Evolutionary conservation across 2,329 filamentous ascomycete genomes (phyloP).

Genomic region (Basipetospora chlamydospora): DNA sequence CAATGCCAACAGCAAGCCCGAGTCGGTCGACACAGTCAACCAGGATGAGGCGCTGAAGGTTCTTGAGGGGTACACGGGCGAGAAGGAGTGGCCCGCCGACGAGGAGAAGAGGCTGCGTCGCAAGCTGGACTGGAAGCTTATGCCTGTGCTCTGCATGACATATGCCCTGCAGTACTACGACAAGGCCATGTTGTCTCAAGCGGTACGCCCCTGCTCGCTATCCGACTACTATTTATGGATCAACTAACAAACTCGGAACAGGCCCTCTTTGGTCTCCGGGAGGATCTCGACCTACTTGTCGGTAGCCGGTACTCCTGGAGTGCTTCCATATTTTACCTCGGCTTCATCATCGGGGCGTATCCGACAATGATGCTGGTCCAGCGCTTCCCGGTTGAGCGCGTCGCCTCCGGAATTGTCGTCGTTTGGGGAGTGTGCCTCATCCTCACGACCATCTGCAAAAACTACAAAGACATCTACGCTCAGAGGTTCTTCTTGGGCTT

Average conservation of each 20-base stretch:
- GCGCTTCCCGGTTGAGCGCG: constrained; percentile 8
- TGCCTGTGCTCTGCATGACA: constrained; percentile 12
- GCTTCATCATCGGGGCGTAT: constrained; percentile 21
- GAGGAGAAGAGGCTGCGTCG: constrained; percentile 18
- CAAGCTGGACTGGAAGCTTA: constrained; percentile 12
- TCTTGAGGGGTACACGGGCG: constrained; percentile 24
- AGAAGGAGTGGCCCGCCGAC: constrained; percentile 22
- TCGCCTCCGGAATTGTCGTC: constrained; percentile 6
- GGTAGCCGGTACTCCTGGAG: constrained; percentile 23
- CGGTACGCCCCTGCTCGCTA: constrained; percentile 5
- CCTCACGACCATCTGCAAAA: constrained; percentile 23
- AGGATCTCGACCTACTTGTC: constrained; percentile 19
- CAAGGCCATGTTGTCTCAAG: constrained; percentile 16
- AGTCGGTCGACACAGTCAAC: constrained; percentile 18
- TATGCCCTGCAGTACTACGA: constrained; percentile 12
- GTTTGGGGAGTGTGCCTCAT: constrained; percentile 22
- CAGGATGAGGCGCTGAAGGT: constrained; percentile 25
- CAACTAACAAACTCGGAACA: too few species aligned
- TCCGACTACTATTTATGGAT: neutral
- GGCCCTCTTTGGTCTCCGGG: constrained; percentile 24
- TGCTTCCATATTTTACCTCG: constrained; percentile 24
- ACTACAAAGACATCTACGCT: constrained; percentile 26
- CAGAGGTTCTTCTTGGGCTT: constrained; percentile 30
- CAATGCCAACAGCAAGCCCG: too few species aligned
- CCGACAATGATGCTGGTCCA: constrained; percentile 19